A percentile compares a stretch with the other conserved stretches of the same genome.
Conservation (phyloP, 768 basidiomycete genomes). For the Lactarius sanguifluus region DNA sequence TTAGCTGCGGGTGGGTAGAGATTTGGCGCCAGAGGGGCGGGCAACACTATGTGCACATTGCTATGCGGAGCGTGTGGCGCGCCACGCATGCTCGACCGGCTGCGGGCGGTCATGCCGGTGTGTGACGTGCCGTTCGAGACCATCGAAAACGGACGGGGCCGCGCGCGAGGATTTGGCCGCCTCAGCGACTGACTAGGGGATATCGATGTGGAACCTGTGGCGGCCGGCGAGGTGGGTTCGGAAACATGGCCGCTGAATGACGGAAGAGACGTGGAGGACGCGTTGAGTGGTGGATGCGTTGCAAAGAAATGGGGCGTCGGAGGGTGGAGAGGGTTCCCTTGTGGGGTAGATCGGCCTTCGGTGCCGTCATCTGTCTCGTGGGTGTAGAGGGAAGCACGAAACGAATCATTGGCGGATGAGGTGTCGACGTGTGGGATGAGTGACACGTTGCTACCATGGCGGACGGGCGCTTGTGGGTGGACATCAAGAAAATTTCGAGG, state of each 20-base stretch:
- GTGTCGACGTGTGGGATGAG: constrained; percentile 33
- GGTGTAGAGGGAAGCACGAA: constrained; percentile 26
- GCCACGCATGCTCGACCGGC: constrained; percentile 43
- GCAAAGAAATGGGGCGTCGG: constrained; percentile 14
- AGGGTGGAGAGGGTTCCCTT: not conserved
- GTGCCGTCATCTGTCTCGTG: constrained; percentile 20
- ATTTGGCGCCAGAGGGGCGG: constrained; percentile 56
- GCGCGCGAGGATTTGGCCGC: not conserved
- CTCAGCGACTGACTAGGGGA: not conserved
- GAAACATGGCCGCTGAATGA: constrained; percentile 13
- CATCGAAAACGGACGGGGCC: constrained; percentile 11
- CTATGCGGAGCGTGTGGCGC: constrained; percentile 61
- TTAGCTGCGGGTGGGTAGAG: constrained; percentile 27
- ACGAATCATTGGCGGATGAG: constrained; percentile 6
- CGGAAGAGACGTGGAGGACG: constrained; percentile 20
- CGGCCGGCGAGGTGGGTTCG: not conserved
- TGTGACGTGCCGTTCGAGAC: constrained; percentile 12
- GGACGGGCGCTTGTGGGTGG: constrained; percentile 28
- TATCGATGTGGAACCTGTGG: not conserved
- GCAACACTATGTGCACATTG: constrained; percentile 65
- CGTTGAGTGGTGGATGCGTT: not conserved
- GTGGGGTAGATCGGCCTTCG: not conserved
- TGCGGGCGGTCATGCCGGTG: constrained; percentile 27
- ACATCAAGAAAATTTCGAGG: constrained; percentile 32
- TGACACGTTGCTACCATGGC: constrained; percentile 39